These are phyloP conservation scores for Arachis monticola DNA, from an alignment of 331 rosid genomes.

Conservation along the genomic window DNA sequence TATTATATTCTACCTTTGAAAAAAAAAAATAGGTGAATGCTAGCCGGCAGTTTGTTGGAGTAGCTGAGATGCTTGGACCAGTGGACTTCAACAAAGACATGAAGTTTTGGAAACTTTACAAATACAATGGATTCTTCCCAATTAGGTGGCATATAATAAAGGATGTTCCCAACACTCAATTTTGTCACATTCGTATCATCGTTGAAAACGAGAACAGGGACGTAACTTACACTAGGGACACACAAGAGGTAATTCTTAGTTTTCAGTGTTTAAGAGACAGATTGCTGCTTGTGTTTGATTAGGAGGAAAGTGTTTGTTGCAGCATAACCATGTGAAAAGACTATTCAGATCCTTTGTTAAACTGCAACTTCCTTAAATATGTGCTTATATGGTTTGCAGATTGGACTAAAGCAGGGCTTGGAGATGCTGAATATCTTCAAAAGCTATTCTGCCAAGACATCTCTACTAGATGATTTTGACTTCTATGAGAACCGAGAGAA, in stretches of 20 bases:
- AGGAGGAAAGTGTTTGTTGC: not conserved
- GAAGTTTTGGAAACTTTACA: conserved; percentile 82
- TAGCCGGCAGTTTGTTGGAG: conserved; percentile 87
- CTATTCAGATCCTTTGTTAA: no score
- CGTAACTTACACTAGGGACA: conserved; percentile 81
- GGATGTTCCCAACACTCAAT: conserved; percentile 71
- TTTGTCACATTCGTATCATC: conserved; percentile 75
- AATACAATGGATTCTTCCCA: conserved; percentile 84
- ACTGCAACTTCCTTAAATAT: not conserved
- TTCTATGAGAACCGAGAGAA: conserved; percentile 71
- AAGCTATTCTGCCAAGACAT: conserved; percentile 53
- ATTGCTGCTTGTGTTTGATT: conserved; percentile 10
- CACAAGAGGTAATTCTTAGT: conserved; percentile 77
- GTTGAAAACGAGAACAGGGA: conserved; percentile 70
- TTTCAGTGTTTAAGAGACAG: conserved; percentile 1
- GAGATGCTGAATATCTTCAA: conserved; percentile 80
- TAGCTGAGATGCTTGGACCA: conserved; percentile 81
- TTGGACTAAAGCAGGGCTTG: conserved; percentile 72
- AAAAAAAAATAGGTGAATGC: conserved; percentile 52
- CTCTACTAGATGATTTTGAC: conserved; percentile 74
- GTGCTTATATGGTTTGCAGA: conserved; percentile 52
- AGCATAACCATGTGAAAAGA: conserved; percentile 16
- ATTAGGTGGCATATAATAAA: conserved; percentile 78
- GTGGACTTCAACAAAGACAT: conserved; percentile 81
- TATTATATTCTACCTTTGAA: no score